Evolutionary conservation across 106 monocot genomes (phyloP).

Genomic region (Chionographis japonica): DNA sequence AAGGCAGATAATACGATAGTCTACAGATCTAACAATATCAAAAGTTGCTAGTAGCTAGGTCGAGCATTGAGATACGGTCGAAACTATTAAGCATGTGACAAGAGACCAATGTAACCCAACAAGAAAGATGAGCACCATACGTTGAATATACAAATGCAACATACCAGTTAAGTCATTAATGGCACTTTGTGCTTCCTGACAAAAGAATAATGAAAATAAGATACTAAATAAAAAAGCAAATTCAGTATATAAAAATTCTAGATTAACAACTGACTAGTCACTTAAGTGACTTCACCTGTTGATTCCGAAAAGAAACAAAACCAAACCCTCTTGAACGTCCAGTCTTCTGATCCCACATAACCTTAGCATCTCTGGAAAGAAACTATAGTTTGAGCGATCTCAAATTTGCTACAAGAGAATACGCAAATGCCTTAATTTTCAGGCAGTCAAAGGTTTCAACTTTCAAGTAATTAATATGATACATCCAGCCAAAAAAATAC

Average conservation of each 20-base stretch:
- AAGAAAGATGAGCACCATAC: background rate
- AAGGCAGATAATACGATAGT: too few relatives aligned
- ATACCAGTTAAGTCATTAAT: constrained; percentile 90
- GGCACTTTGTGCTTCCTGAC: constrained; percentile 96
- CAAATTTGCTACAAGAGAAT: background rate
- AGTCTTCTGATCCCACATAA: constrained; percentile 95
- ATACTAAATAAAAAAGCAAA: background rate
- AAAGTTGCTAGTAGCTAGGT: too few relatives aligned
- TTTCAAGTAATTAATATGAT: too few relatives aligned
- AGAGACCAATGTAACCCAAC: too few relatives aligned
- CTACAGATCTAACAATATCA: too few relatives aligned
- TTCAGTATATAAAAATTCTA: background rate
- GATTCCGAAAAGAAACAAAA: constrained; percentile 83
- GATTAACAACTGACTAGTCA: background rate
- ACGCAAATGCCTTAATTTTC: background rate
- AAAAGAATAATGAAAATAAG: constrained; percentile 8
- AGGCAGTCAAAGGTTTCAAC: background rate
- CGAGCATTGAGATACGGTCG: too few relatives aligned
- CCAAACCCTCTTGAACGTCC: constrained; percentile 84
- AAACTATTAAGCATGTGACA: too few relatives aligned
- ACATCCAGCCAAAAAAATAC: too few relatives aligned
- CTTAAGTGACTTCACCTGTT: constrained; percentile 31
- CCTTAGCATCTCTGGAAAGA: constrained; percentile 60
- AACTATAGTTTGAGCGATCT: background rate
- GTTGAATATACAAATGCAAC: background rate